These are phyloP conservation scores for Cucurbitaria berberidis DNA, from an alignment of 2,329 filamentous ascomycete species.

Conservation along the genomic window DNA sequence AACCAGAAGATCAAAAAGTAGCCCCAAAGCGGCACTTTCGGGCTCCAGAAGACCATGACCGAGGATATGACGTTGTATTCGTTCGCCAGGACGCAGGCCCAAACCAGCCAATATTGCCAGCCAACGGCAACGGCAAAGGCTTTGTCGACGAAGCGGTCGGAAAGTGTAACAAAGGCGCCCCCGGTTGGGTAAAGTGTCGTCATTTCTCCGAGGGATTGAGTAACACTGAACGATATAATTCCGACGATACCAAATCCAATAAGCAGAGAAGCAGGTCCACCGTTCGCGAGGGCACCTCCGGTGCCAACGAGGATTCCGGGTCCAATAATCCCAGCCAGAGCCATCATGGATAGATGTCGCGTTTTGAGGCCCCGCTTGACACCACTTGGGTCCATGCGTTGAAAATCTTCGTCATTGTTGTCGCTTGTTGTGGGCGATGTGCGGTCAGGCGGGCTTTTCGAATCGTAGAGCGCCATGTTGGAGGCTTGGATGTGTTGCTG, in stretches of 20 bases:
- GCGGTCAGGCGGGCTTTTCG: conserved; percentile 21
- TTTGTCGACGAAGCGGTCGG: conserved; percentile 63
- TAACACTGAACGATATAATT: conserved; percentile 69
- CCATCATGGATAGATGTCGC: conserved; percentile 67
- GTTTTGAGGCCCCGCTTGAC: conserved; percentile 74
- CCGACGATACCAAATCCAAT: conserved; percentile 79
- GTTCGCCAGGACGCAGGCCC: conserved; percentile 69
- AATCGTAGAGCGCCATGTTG: conserved; percentile 29
- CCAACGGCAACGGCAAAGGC: conserved; percentile 35
- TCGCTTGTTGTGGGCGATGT: conserved; percentile 26
- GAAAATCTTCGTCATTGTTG: conserved; percentile 34
- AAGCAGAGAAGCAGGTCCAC: conserved; percentile 73
- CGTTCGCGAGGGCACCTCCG: conserved; percentile 70
- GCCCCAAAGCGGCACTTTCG: conserved; percentile 52
- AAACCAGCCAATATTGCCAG: conserved; percentile 59
- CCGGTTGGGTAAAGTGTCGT: conserved; percentile 75
- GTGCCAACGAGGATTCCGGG: conserved; percentile 75
- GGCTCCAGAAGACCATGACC: conserved; percentile 71
- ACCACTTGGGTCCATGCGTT: conserved; percentile 63
- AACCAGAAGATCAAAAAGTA: conserved; percentile 53
- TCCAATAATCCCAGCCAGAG: conserved; percentile 62
- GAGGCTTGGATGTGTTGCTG: neutral
- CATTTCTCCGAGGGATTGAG: conserved; percentile 77
- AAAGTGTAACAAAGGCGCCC: conserved; percentile 73
- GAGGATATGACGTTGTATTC: conserved; percentile 74